Conservation (phyloP, 2,329 filamentous ascomycete species). For the Curvularia verruculosa region DNA sequence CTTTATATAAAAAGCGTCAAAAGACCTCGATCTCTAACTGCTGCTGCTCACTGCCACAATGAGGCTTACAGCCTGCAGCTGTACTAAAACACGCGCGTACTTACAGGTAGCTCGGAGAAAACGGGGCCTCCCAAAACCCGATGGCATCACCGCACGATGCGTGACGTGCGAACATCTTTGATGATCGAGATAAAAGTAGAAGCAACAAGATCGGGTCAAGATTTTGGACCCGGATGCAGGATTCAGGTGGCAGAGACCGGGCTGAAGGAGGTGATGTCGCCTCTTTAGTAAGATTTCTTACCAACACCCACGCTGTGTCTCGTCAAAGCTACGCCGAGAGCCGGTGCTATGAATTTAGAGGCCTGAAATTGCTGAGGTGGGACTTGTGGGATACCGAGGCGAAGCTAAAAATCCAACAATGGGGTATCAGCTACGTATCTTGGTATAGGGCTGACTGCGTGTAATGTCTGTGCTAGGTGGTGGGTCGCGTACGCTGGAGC, state of each 20-base stretch:
- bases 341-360: slow-evolving; percentile 14
- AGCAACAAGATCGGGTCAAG: slow-evolving; percentile 12
- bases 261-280: slow-evolving; percentile 12
- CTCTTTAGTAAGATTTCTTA: slow-evolving; percentile 15
- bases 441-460: slow-evolving; percentile 32
- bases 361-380: slow-evolving; percentile 25
- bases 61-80: slow-evolving; percentile 14
- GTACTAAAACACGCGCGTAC: slow-evolving; percentile 11
- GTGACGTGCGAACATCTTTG: slow-evolving; percentile 22
- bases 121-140: slow-evolving; percentile 19
- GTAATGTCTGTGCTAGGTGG: slow-evolving; percentile 12
- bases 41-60: slow-evolving; percentile 25
- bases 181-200: slow-evolving; percentile 17
- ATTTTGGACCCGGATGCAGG: slow-evolving; percentile 14
- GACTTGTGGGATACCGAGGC: slow-evolving; percentile 24
- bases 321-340: slow-evolving; percentile 12
- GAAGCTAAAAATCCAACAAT: slow-evolving; percentile 18
- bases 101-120: slow-evolving; percentile 21
- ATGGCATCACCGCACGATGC: slow-evolving; percentile 17
- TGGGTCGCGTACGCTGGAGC: slow-evolving; percentile 10
- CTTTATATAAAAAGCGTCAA: slow-evolving; percentile 17
- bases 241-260: slow-evolving; percentile 11
- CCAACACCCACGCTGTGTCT: slow-evolving; percentile 1
- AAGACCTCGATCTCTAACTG: slow-evolving; percentile 7
- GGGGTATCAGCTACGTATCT: slow-evolving; percentile 21